Evolutionary conservation across 2,329 filamentous ascomycete genomes (phyloP), one percentile per base, ranked within the genome.

Genomic region (Annulohypoxylon truncatum): DNA sequence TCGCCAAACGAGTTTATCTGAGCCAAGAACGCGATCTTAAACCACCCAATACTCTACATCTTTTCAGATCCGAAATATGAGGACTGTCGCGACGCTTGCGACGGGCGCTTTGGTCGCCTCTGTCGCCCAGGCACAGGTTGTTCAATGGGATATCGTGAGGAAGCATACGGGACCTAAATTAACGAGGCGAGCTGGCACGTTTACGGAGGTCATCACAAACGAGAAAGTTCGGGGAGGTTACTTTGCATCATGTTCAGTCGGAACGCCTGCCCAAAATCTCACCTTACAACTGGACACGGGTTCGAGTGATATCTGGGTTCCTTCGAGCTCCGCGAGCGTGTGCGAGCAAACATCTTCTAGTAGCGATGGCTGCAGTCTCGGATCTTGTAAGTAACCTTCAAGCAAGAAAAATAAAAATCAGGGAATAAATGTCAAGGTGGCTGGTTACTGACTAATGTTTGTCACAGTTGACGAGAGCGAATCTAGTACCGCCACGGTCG

Each of bases 291-390:
- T 90, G 46, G 88, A 90, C 76, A 90, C 88, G 0, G 89, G 88
- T 42, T 89, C 87, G 72, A 89, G 87, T 66, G 89, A 91, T 77
- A 83, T 88, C 20, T 90, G 89, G 88, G 82, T 90, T 38, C 82
- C 84, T 12, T 76, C 77, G 44, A 75, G 71, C 62, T 51, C 58
- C 4, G 77, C 82, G 1, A 66, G 64, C 31, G 79, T 83, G 10
- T 87, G 85, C 73, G 63, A 76, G 13, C 64, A 74, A 2, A 57
- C 51, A 5, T 53, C 57, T 38, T 53, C 57, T 31, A 55, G 67
- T 15, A 54, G 40, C 9, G 65, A 64, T 6, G 80, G 80, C 7
- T 85, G 83, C 64, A 73, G 74, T 13, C 72, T 82, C 42, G 84
- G 85, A 65, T 80, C 78, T 61, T 87, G 83, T 86, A 76, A 77